Conservation (phyloP, 805 yeast species). For the Metschnikowia picachoensis region DNA sequence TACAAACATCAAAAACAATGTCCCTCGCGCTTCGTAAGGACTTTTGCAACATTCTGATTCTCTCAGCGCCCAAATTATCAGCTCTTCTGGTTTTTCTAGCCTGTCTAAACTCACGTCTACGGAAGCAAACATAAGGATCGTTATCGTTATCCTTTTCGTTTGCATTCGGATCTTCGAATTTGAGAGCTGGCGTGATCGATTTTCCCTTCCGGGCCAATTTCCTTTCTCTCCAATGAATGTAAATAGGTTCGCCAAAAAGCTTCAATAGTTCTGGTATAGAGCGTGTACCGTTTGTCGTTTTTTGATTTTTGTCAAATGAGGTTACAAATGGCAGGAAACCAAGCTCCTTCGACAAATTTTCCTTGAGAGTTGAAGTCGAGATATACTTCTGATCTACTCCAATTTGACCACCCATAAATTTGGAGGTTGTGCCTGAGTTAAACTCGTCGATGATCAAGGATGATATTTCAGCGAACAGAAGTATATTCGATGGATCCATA, state of each 20-base stretch:
- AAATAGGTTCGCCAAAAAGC: constrained; percentile 60
- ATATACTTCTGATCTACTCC: constrained; percentile 35
- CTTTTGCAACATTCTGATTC: constrained; percentile 65
- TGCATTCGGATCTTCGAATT: constrained; percentile 73
- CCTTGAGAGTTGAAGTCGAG: constrained; percentile 55
- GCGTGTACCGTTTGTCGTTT: constrained; percentile 31
- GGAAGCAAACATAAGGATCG: constrained; percentile 93
- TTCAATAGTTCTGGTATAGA: constrained; percentile 47
- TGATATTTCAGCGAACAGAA: constrained; percentile 66
- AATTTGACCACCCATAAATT: constrained; percentile 16
- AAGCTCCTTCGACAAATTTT: constrained; percentile 53
- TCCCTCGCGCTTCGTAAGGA: constrained; percentile 76
- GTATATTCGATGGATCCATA: constrained; percentile 77
- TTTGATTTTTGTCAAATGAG: constrained; percentile 46
- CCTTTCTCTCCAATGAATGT: constrained; percentile 77
- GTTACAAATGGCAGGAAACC: constrained; percentile 56
- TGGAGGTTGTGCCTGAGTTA: constrained; percentile 23
- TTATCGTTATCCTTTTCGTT: constrained; percentile 80
- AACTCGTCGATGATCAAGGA: constrained; percentile 40
- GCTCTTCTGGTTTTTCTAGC: constrained; percentile 95
- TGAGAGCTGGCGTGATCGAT: constrained; percentile 67
- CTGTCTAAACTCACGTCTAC: constrained; percentile 92
- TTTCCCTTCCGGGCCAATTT: constrained; percentile 69
- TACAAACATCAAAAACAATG: constrained; percentile 63
- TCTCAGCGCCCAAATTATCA: constrained; percentile 84